phyloP scores from a whole-genome alignment of 768 basidiomycete genomes.

The Strobilomyces echinocephalus region DNA sequence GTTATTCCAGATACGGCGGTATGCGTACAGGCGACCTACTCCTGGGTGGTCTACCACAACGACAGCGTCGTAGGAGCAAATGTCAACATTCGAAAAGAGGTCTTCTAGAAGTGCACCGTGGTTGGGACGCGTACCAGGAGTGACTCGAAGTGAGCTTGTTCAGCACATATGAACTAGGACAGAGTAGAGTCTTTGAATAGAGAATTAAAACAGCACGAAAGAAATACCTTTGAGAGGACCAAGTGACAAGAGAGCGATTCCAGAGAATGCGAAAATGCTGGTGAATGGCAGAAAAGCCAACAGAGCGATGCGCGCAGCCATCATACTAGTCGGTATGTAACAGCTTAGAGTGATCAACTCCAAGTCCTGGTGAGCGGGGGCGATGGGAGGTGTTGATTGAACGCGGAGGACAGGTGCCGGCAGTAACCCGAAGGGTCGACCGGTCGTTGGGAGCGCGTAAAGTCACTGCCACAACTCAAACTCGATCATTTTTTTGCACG shows the following conservation, averaged over 20 bases:
- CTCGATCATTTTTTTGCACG: too few relatives aligned
- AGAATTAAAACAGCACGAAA: not conserved
- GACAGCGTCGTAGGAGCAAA: slow-evolving; percentile 64
- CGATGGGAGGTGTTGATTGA: too few relatives aligned
- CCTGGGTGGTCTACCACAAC: slow-evolving; percentile 69
- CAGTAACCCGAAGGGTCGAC: too few relatives aligned
- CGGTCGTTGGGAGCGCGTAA: too few relatives aligned
- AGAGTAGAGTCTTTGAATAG: not conserved
- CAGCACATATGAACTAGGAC: slow-evolving; percentile 45
- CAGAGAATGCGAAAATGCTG: slow-evolving; percentile 49
- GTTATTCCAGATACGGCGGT: slow-evolving; percentile 2
- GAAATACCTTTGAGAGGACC: slow-evolving; percentile 63
- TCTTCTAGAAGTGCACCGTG: slow-evolving; percentile 38
- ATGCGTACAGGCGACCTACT: slow-evolving; percentile 39
- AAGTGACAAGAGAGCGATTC: slow-evolving; percentile 60
- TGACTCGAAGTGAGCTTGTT: slow-evolving; percentile 39
- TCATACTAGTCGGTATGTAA: slow-evolving; percentile 32
- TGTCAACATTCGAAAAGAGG: slow-evolving; percentile 39
- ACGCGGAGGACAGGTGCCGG: too few relatives aligned
- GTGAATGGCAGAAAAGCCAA: slow-evolving; percentile 41
- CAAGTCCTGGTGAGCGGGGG: too few relatives aligned
- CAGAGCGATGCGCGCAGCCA: slow-evolving; percentile 42
- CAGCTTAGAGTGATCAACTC: not conserved
- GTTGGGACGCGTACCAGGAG: slow-evolving; percentile 26
- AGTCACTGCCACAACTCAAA: too few relatives aligned